phyloP scores from a whole-genome alignment of 257 asterid genomes.

The Asclepias syriaca region DNA sequence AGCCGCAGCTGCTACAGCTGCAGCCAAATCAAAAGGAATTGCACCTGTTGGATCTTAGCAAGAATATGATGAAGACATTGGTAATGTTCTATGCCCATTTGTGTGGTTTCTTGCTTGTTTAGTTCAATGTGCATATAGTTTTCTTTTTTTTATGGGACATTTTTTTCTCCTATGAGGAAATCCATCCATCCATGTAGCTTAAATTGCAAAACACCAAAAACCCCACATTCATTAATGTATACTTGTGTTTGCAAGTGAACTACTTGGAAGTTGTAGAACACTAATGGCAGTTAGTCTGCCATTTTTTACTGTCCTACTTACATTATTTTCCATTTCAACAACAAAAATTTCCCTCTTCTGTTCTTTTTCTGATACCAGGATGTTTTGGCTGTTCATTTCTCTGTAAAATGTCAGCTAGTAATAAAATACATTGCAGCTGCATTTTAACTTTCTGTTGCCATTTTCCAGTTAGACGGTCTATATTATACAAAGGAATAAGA shows the following conservation, averaged over 20 bases:
- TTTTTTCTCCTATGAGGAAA: slow-evolving; percentile 7
- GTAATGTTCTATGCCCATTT: not conserved
- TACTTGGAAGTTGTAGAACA: slow-evolving; percentile 11
- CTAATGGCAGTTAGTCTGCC: slow-evolving; percentile 8
- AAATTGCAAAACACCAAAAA: slow-evolving; percentile 14
- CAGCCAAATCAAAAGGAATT: slow-evolving; percentile 62
- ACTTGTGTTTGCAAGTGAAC: slow-evolving; percentile 9
- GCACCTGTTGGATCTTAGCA: slow-evolving; percentile 69
- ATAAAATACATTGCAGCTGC: too few species aligned
- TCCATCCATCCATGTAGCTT: not conserved
- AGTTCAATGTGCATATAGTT: slow-evolving; percentile 33
- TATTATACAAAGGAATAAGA: too few species aligned
- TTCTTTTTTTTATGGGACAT: slow-evolving; percentile 10
- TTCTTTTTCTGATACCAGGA: not conserved
- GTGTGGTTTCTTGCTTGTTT: not conserved
- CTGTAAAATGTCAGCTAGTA: too few species aligned
- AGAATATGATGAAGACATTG: not conserved
- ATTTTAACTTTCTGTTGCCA: too few species aligned
- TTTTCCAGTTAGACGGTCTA: too few species aligned
- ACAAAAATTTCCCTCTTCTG: not conserved
- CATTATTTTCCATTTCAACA: slow-evolving; percentile 9
- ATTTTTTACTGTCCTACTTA: slow-evolving; percentile 26
- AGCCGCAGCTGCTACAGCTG: slow-evolving; percentile 54
- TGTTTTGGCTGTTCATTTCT: not conserved
- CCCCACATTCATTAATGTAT: slow-evolving; percentile 24